Conservation (phyloP, 2,329 filamentous ascomycete genomes). For the Scytalidium sp. region DNA sequence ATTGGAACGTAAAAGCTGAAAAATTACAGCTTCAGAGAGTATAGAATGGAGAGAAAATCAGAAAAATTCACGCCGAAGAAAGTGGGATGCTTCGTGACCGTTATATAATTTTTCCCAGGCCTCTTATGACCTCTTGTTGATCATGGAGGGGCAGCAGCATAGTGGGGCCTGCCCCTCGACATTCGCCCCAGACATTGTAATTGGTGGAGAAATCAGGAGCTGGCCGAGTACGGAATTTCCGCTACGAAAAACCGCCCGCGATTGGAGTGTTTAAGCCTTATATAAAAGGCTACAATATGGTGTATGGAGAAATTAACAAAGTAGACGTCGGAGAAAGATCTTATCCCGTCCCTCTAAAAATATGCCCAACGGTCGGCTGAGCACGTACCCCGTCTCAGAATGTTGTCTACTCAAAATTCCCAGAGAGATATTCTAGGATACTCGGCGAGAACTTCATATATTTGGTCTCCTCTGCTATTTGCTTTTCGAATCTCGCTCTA, state of each 20-base stretch:
- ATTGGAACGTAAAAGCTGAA: no score
- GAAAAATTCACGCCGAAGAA: background rate
- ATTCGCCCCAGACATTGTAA: background rate
- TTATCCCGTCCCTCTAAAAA: no score
- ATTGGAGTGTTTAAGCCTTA: background rate
- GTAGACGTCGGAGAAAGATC: no score
- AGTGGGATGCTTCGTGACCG: background rate
- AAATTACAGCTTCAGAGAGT: background rate
- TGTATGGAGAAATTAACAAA: no score
- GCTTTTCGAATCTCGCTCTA: no score
- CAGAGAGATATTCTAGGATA: no score
- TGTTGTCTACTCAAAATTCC: no score
- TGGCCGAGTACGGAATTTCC: background rate
- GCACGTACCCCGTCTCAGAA: no score
- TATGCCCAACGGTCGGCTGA: no score
- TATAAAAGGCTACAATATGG: no score
- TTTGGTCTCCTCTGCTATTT: no score
- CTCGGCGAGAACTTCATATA: no score
- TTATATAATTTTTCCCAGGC: background rate
- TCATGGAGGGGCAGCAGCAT: background rate
- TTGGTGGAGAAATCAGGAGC: background rate
- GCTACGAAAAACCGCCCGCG: background rate
- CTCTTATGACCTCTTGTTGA: background rate
- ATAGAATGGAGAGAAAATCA: background rate
- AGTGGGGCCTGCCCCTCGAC: background rate